A percentile compares a stretch with the other conserved stretches of the same genome.
Evolutionary conservation across 768 basidiomycete species (phyloP).

Genomic region (Pleurotus tuoliensis): DNA sequence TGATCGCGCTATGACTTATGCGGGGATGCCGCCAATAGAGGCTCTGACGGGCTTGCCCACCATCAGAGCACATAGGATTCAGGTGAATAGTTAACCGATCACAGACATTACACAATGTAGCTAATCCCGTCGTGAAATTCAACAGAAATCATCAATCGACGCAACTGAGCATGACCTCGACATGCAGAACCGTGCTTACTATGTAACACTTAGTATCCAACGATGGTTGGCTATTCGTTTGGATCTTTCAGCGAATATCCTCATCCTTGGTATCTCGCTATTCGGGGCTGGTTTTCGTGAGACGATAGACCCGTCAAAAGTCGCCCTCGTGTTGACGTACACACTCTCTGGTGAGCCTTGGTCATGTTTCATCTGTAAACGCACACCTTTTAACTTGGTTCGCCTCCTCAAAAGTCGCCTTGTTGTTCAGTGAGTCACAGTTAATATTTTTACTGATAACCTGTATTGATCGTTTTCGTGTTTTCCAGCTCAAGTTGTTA

Average conservation of each 20-base stretch:
- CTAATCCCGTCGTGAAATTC: neutral
- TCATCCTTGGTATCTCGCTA: conserved; percentile 67
- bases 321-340: conserved; percentile 59
- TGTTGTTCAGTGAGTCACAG: too few relatives aligned
- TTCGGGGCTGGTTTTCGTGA: conserved; percentile 64
- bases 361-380: neutral
- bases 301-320: conserved; percentile 52
- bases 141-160: conserved; percentile 40
- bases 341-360: conserved; percentile 41
- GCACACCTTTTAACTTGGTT: neutral
- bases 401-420: too few relatives aligned
- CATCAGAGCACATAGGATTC: conserved; percentile 54
- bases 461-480: neutral
- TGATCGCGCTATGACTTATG: neutral
- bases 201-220: conserved; percentile 62
- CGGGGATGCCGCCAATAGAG: conserved; percentile 29
- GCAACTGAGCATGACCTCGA: conserved; percentile 52
- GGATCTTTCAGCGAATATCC: conserved; percentile 59
- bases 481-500: conserved; percentile 47
- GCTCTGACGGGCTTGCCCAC: conserved; percentile 61
- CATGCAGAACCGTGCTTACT: conserved; percentile 58
- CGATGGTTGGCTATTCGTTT: conserved; percentile 61
- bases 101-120: neutral
- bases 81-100: conserved; percentile 28
- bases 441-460: too few relatives aligned